Evolutionary conservation across 2,329 filamentous ascomycete species (phyloP), one percentile per base, ranked within the genome.

Genomic region (Rhynchosporium graminicola): DNA sequence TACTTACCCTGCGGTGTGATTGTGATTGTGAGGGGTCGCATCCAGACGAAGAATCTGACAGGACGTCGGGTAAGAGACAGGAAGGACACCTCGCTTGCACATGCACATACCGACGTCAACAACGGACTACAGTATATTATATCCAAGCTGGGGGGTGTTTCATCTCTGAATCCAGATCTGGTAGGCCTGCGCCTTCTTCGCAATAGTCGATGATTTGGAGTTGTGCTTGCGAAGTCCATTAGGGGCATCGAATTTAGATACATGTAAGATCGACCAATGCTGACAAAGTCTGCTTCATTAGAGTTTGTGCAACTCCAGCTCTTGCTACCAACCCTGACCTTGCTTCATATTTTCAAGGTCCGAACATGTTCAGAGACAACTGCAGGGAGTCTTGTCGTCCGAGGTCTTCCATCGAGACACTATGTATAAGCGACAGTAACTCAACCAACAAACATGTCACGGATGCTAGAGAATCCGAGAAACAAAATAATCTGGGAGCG

Each of bases 61-160:
- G 31, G n/a, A 42, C 20, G 36, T 20, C 28, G 50, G 50, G 42
- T n/a, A 46, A 46, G 3, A 28, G 2, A 10, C 9, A 10, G 33
- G 6, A 36, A 42, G 26, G 20, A n/a, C 51, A 42, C 52, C 52
- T 55, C 52, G 52, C 52, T 55, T 55, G 52, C 33, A 36, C 33
- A 36, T 36, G 52, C 40, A 52, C 15, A 52, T 36, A 10, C 33
- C 42, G 5, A 29, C 10, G 20, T 33, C 31, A 52, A 38, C 38
- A 52, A 26, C 13, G 3, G 31, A 15, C 7, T 45, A n/a, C 3
- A 12, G n/a, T 15, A 15, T 45, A 12, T n/a, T 5, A 36, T 36
- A 2, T 6, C 33, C 6, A 36, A 38, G 31, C 15, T 10, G 26
- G 15, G 20, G 20, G 31, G 29, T 20, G 31, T 36, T 51, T 51